Base-by-base conservation (phyloP, 108 stramenopile species). In the Skeletonema potamos region DNA sequence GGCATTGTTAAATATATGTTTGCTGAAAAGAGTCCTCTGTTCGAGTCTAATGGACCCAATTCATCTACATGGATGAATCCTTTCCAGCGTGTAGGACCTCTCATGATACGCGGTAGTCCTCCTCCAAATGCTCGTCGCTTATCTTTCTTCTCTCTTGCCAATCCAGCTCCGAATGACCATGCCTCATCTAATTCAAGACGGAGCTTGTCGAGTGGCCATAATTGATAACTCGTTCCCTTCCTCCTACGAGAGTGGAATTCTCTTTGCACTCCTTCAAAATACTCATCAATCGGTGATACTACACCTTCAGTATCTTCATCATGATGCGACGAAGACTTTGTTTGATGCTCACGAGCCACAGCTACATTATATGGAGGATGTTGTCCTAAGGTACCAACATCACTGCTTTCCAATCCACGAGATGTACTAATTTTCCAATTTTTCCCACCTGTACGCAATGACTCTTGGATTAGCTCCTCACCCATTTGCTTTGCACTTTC, bases 11-110 rank as follows among this genome's bases (percentile, higher is more conserved):
- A 82, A 75, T 98, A 98, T 1, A 97, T 83, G 54, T 98, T 98
- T 12, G 96, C 97, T 72, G 90, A 92, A 72, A 97, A 97, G 13
- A 92, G 79, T 22, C 97, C 97, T 20, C 79, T 58, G 9, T 36
- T 51, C 4, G 65, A 26, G 27, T 76, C 54, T 34, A 96, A 71
- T 15, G 94, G 92, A 1, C 88, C 92, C 55, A 97, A 61, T 65
- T 96, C 94, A 71, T 98, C 96, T 24, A 96, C 96, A 73, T 97
- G 97, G 32, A 96, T 83, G 62, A 93, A 96, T 5, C 96, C 97
- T 20, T 86, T 84, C 94, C 95, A 97, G 17, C 93, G 73, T 7
- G 96, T 92, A 18, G 97, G 97, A 13, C 96, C 96, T 44, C 80
- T 70, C 97, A 97, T 97, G 27, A 98, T 68, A 5, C 97, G 86